Conservation (phyloP, 78 protist species). For the Monosiga brevicollis region DNA sequence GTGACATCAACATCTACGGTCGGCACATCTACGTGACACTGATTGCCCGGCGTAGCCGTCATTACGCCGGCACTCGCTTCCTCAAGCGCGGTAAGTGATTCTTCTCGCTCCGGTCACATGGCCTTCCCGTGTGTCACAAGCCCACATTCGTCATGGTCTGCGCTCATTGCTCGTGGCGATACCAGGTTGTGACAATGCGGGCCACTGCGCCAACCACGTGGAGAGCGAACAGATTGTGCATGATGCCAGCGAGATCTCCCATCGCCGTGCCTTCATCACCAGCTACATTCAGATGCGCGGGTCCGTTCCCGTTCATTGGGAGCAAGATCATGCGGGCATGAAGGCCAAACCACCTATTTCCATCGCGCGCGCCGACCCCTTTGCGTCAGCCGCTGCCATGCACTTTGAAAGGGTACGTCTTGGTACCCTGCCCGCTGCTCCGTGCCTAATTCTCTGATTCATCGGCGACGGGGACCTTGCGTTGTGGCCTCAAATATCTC, state of each 20-base stretch:
- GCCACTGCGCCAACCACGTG: slow-evolving; percentile 93
- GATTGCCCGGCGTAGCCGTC: slow-evolving; percentile 83
- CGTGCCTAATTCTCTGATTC: too few species aligned
- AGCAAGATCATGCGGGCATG: slow-evolving; percentile 37
- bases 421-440: too few species aligned
- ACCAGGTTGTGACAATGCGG: slow-evolving; percentile 3
- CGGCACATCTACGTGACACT: slow-evolving; percentile 44
- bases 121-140: not conserved
- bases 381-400: slow-evolving; percentile 49
- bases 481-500: too few species aligned
- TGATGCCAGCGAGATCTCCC: slow-evolving; percentile 6
- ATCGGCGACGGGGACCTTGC: too few species aligned
- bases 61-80: slow-evolving; percentile 93
- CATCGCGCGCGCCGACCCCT: slow-evolving; percentile 71
- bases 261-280: slow-evolving; percentile 4
- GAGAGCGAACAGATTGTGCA: slow-evolving; percentile 92
- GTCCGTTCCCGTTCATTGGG: slow-evolving; percentile 92
- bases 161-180: too few species aligned
- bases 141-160: not conserved
- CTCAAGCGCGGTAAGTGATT: slow-evolving; percentile 82
- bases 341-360: slow-evolving; percentile 51
- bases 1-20: not conserved
- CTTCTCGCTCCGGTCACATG: not conserved
- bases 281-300: slow-evolving; percentile 81
- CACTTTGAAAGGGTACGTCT: slow-evolving; percentile 62